Conservation (phyloP, 2,329 filamentous ascomycete genomes). For the Albifimbria verrucaria region DNA sequence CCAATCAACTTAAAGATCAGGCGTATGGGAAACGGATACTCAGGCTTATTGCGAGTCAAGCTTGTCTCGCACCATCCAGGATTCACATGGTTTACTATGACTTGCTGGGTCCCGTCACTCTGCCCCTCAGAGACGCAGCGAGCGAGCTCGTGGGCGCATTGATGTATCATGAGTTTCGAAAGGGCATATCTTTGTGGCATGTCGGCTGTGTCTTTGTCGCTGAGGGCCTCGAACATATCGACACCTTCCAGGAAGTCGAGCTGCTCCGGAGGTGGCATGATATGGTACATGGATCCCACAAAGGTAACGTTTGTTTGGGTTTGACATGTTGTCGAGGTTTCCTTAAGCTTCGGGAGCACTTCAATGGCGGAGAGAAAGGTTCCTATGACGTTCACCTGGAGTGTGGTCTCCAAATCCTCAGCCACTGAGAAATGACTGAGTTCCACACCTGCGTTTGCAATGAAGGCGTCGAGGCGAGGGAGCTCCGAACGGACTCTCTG, state of each 20-base stretch:
- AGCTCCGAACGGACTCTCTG: background rate
- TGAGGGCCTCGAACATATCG: background rate
- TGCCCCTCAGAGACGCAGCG: background rate
- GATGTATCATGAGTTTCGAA: background rate
- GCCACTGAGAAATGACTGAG: background rate
- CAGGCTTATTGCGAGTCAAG: background rate
- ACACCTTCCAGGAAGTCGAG: background rate
- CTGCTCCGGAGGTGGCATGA: background rate
- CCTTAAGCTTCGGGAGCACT: background rate
- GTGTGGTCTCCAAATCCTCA: background rate
- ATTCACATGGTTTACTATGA: background rate
- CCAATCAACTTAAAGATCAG: background rate
- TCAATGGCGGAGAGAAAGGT: background rate
- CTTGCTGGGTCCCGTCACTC: background rate
- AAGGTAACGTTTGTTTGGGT: background rate
- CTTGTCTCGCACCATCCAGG: background rate
- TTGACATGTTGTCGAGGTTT: background rate
- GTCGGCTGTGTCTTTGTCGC: background rate
- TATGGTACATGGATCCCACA: background rate
- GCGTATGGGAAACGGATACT: background rate
- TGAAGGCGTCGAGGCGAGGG: background rate
- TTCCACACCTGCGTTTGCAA: background rate
- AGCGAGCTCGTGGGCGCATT: background rate
- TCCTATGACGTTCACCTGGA: background rate
- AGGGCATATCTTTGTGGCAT: background rate